Evolutionary conservation across 345 rosid genomes (phyloP), one percentile per base, ranked within the genome.

Genomic region (Populus pruinosa): DNA sequence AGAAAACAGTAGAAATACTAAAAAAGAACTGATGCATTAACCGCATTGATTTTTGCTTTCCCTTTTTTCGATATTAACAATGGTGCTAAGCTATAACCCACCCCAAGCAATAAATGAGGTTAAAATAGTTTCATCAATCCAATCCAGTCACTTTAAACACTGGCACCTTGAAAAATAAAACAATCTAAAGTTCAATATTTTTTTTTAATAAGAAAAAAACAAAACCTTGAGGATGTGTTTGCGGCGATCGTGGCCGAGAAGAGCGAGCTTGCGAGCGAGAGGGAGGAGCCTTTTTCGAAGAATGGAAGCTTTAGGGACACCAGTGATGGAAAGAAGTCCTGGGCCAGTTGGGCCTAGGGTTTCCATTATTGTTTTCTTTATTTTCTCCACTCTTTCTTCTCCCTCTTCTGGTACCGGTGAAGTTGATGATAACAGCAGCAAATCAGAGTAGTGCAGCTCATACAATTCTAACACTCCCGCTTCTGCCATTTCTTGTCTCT

Each of bases 341-440:
- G 96, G 92, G 61, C 98, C 97, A 5, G 55, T 64, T 2, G 92
- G 94, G 63, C 97, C 98, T 1, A 96, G 86, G 73, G 88, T 87
- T 83, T 90, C 91, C 90, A 90, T 81, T 70, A 95, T 75, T 47
- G 67, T 77, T 61, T 69, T 77, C 83, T 85, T 84, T 68, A 90
- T 56, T 41, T 72, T 27, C 14, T 84, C 83, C 69, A 70, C 73
- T 59, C 86, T 83, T 3, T 69, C 71, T 27, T 69, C 71, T 27
- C 14, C 53, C 67, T 92, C 92, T 62, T 80, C 81, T 14, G 50
- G 38, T 35, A 77, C 23, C n/a, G 69, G 7, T 9, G 81, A 44
- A 9, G 69, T 6, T 1, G 77, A 64, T 4, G 89, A 87, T 38
- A 86, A 77, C 35, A 82, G 83, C 78, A 80, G 41, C 78, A 93